phyloP scores from a whole-genome alignment of 176 grass and related monocot genomes.

The Hsuehochloa calcarea region DNA sequence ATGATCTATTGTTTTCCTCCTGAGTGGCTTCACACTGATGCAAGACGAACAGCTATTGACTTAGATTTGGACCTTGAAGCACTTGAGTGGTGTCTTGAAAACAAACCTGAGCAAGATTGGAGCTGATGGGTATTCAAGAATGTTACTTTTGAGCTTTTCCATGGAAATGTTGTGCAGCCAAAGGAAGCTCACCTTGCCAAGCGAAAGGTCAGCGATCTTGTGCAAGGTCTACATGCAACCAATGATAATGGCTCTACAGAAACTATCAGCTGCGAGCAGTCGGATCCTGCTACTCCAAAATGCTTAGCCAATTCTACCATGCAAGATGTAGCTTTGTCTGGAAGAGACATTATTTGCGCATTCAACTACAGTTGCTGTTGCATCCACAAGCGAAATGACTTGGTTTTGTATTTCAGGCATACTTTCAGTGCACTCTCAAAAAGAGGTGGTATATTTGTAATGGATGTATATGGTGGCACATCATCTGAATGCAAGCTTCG shows the following conservation, averaged over 20 bases:
- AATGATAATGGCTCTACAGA: slow-evolving; percentile 31
- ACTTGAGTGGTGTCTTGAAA: slow-evolving; percentile 86
- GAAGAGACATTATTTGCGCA: slow-evolving; percentile 91
- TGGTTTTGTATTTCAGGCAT: too few species aligned
- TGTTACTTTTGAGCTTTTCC: slow-evolving; percentile 78
- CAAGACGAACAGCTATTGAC: slow-evolving; percentile 63
- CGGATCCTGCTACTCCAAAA: slow-evolving; percentile 6
- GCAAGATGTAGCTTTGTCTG: slow-evolving; percentile 44
- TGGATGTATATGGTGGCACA: too few species aligned
- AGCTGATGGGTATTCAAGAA: slow-evolving; percentile 70
- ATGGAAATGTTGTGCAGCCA: slow-evolving; percentile 83
- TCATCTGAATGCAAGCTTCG: too few species aligned
- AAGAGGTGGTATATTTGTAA: too few species aligned
- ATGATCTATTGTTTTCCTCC: slow-evolving; percentile 14
- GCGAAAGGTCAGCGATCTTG: slow-evolving; percentile 34
- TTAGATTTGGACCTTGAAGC: slow-evolving; percentile 91
- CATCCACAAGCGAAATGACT: slow-evolving; percentile 59
- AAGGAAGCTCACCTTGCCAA: slow-evolving; percentile 52
- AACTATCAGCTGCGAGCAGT: not conserved
- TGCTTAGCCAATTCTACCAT: slow-evolving; percentile 43
- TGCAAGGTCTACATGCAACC: slow-evolving; percentile 46
- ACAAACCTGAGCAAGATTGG: slow-evolving; percentile 72
- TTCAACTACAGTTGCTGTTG: slow-evolving; percentile 99
- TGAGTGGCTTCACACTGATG: slow-evolving; percentile 74
- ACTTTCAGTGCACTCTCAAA: too few species aligned